phyloP scores from a whole-genome alignment of 2,329 filamentous ascomycete genomes.

The Sporothrix euskadiensis region DNA sequence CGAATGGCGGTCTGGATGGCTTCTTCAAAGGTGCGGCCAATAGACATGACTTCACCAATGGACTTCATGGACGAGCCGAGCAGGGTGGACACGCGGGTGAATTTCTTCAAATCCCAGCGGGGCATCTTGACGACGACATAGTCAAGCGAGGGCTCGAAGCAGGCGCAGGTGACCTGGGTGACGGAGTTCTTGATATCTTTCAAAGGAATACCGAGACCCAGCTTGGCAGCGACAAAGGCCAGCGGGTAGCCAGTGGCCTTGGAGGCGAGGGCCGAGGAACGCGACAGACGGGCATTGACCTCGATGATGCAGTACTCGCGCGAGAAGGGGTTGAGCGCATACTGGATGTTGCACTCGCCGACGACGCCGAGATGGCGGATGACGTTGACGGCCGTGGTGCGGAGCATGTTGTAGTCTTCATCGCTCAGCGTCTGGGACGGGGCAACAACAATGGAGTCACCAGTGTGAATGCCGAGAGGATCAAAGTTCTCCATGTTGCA shows the following conservation, averaged over 20 bases:
- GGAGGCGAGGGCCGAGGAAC: slow-evolving; percentile 92
- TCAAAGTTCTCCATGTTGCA: slow-evolving; percentile 99
- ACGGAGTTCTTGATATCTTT: slow-evolving; percentile 97
- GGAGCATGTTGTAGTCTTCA: slow-evolving; percentile 98
- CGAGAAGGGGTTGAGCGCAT: slow-evolving; percentile 92
- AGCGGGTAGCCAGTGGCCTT: slow-evolving; percentile 97
- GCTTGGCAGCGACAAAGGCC: slow-evolving; percentile 94
- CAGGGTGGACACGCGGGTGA: slow-evolving; percentile 91
- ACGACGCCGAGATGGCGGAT: slow-evolving; percentile 96
- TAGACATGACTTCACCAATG: slow-evolving; percentile 98
- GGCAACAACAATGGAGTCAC: slow-evolving; percentile 96
- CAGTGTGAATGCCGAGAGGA: slow-evolving; percentile 94
- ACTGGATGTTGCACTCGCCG: slow-evolving; percentile 98
- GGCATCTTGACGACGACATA: slow-evolving; percentile 99
- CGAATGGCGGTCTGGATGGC: slow-evolving; percentile 98
- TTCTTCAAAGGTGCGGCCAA: slow-evolving; percentile 94
- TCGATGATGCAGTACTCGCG: slow-evolving; percentile 99
- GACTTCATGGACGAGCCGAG: slow-evolving; percentile 99
- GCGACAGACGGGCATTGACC: slow-evolving; percentile 92
- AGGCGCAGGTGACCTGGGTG: slow-evolving; percentile 92
- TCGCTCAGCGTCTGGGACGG: slow-evolving; percentile 96
- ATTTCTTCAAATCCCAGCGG: slow-evolving; percentile 98
- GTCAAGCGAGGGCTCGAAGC: slow-evolving; percentile 97
- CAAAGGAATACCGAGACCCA: slow-evolving; percentile 89
- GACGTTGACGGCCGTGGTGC: slow-evolving; percentile 94